Conservation (phyloP, 1,139 yeast species). For the Lodderomyces elongisporus region DNA sequence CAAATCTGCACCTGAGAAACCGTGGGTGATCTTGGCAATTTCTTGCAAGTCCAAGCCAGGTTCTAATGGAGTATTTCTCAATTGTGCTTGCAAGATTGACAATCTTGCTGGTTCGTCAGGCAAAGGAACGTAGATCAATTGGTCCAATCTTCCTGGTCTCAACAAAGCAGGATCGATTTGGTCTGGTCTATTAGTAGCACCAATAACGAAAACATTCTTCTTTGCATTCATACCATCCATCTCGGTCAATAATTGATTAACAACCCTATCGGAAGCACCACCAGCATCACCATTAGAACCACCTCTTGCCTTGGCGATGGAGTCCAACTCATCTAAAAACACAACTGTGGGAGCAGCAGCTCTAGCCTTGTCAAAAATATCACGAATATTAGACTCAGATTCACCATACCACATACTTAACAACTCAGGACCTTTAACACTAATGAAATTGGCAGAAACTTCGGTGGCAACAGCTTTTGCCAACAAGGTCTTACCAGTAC, state of each 20-base stretch:
- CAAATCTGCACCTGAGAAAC: conserved; percentile 99
- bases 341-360: conserved; percentile 99
- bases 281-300: conserved; percentile 91
- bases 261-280: conserved; percentile 98
- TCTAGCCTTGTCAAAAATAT: conserved; percentile 95
- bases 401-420: conserved; percentile 99
- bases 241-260: conserved; percentile 94
- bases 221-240: conserved; percentile 99
- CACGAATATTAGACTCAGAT: conserved; percentile 94
- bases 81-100: conserved; percentile 90
- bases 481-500: conserved; percentile 96
- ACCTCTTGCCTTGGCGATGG: conserved; percentile 97
- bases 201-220: conserved; percentile 96
- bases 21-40: conserved; percentile 89
- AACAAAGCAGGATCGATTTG: conserved; percentile 97
- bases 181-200: conserved; percentile 99
- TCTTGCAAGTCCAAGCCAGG: conserved; percentile 88
- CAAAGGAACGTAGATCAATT: conserved; percentile 94
- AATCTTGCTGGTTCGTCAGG: conserved; percentile 94
- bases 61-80: conserved; percentile 97
- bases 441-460: conserved; percentile 92
- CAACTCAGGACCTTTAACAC: conserved; percentile 96
- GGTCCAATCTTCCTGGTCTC: conserved; percentile 99
- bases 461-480: conserved; percentile 99
- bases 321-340: conserved; percentile 94